phyloP scores from a whole-genome alignment of 805 yeast species.

The Candida silvatica region DNA sequence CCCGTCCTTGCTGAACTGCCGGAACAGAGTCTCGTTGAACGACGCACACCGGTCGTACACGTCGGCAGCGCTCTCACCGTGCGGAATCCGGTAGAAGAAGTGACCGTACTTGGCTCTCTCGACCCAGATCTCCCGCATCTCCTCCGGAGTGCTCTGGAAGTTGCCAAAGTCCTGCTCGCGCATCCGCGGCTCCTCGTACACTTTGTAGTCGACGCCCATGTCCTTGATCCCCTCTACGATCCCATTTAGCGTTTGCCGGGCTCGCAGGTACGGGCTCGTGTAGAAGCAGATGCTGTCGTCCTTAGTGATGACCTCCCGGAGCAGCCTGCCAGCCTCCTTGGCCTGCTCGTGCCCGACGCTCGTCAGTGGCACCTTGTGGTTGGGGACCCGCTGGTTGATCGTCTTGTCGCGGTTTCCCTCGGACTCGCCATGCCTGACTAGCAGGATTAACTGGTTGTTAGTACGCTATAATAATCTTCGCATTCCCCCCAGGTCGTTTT shows the following conservation, averaged over 20 bases:
- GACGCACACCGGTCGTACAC: constrained; percentile 88
- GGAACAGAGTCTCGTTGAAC: constrained; percentile 76
- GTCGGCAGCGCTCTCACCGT: constrained; percentile 95
- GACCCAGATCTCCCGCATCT: constrained; percentile 75
- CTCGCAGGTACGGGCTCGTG: constrained; percentile 80
- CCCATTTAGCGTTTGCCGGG: constrained; percentile 76
- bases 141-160: constrained; percentile 68
- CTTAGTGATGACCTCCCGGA: constrained; percentile 26
- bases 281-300: constrained; percentile 63
- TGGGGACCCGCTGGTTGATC: constrained; percentile 70
- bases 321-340: constrained; percentile 42
- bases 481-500: no score
- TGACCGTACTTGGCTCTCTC: constrained; percentile 86
- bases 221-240: constrained; percentile 45
- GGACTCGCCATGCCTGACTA: constrained; percentile 89
- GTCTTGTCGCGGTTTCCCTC: constrained; percentile 84
- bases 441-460: constrained; percentile 43
- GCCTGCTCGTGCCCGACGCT: constrained; percentile 62
- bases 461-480: constrained; percentile 5
- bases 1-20: constrained; percentile 63
- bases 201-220: constrained; percentile 37
- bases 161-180: constrained; percentile 95
- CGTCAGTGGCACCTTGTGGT: constrained; percentile 74
- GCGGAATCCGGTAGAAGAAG: constrained; percentile 82
- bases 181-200: constrained; percentile 83